phyloP scores from a whole-genome alignment of 2,329 filamentous ascomycete genomes.

The Pseudogymnoascus sp. region DNA sequence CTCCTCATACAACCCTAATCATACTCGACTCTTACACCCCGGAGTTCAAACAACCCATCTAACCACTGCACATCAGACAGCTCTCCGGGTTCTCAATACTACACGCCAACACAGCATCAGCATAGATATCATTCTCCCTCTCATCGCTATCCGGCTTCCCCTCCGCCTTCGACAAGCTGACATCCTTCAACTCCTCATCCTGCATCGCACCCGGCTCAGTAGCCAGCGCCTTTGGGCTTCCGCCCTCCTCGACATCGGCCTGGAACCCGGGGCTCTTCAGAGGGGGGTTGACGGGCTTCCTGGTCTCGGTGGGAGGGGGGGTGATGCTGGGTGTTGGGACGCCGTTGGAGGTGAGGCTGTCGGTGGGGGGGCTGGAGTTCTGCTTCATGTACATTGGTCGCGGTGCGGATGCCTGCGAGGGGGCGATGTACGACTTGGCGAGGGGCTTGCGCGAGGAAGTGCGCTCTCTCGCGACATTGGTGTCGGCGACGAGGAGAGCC shows the following conservation, averaged over 20 bases:
- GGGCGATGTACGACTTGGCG: conserved; percentile 38
- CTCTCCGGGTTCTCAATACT: conserved; percentile 96
- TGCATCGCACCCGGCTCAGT: conserved; percentile 60
- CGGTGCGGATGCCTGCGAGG: conserved; percentile 52
- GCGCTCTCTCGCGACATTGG: conserved; percentile 61
- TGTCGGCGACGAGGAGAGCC: conserved; percentile 81
- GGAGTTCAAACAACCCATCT: conserved; percentile 13
- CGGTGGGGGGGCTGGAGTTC: conserved; percentile 33
- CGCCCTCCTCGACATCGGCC: conserved; percentile 69
- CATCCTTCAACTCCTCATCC: conserved; percentile 61
- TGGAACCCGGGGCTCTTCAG: conserved; percentile 64
- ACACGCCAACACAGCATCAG: conserved; percentile 83
- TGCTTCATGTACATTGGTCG: conserved; percentile 61
- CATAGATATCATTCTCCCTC: conserved; percentile 88
- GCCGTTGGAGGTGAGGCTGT: conserved; percentile 45
- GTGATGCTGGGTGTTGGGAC: conserved; percentile 65
- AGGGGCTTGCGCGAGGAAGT: conserved; percentile 64
- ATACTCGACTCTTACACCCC: background rate
- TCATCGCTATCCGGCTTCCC: conserved; percentile 65
- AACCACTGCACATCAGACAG: conserved; percentile 97
- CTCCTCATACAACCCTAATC: conserved; percentile 10
- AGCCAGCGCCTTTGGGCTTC: conserved; percentile 71
- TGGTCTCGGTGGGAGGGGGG: conserved; percentile 50
- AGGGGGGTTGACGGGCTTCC: conserved; percentile 37
- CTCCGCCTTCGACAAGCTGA: conserved; percentile 39